Conservation (phyloP, 805 yeast genomes). For the Pichia membranifaciens region DNA sequence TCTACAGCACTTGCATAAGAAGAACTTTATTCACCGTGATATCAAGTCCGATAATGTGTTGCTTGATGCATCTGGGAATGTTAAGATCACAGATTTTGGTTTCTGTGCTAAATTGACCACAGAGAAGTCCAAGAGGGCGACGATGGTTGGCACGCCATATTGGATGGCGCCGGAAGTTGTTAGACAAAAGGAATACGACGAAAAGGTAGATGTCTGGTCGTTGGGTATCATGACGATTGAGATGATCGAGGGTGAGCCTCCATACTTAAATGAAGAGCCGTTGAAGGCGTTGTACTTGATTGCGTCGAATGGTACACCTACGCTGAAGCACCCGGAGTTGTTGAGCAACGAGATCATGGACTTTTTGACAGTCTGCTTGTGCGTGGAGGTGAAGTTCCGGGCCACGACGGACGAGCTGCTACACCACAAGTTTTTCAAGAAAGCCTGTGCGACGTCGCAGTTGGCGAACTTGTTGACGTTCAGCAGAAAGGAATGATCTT, state of each 20-base stretch:
- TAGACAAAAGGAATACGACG: conserved; percentile 89
- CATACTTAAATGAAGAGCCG: conserved; percentile 94
- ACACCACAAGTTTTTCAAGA: conserved; percentile 64
- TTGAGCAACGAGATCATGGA: conserved; percentile 73
- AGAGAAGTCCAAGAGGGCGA: conserved; percentile 78
- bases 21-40: conserved; percentile 92
- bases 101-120: conserved; percentile 93
- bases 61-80: conserved; percentile 73
- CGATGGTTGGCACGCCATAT: conserved; percentile 99
- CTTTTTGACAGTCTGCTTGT: conserved; percentile 83
- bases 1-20: conserved; percentile 82
- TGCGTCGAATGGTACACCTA: conserved; percentile 96
- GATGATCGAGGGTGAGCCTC: conserved; percentile 99
- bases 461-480: conserved; percentile 50
- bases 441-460: conserved; percentile 55
- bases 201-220: conserved; percentile 97
- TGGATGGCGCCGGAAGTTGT: conserved; percentile 99
- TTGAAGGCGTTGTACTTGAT: conserved; percentile 87
- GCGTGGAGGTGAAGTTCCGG: conserved; percentile 89
- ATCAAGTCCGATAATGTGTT: conserved; percentile 94
- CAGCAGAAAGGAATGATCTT: conserved; percentile 12
- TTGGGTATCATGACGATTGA: conserved; percentile 97
- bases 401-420: conserved; percentile 87
- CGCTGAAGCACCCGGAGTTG: conserved; percentile 72
- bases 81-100: conserved; percentile 91